These are phyloP conservation scores for Blastobotrys indianensis DNA, from an alignment of 1,139 yeast species.

Conservation along the genomic window DNA sequence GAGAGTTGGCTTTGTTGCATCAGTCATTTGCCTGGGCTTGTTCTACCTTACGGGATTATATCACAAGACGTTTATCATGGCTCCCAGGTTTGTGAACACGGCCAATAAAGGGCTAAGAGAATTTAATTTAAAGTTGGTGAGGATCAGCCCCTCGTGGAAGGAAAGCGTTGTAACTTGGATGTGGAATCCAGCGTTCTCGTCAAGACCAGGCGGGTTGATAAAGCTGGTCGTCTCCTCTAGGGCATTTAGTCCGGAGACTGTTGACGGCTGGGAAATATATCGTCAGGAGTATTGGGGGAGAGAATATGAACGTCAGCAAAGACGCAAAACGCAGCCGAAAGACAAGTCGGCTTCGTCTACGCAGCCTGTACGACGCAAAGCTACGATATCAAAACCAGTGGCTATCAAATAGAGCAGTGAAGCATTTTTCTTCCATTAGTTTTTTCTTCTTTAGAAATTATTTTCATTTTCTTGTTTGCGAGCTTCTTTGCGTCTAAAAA, in stretches of 20 bases:
- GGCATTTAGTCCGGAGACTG: conserved; percentile 69
- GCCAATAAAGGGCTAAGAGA: conserved; percentile 86
- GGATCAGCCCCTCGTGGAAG: conserved; percentile 53
- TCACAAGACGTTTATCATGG: conserved; percentile 73
- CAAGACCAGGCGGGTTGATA: conserved; percentile 34
- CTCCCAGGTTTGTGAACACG: conserved; percentile 67
- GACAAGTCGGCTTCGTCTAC: neutral
- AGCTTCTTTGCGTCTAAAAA: no score
- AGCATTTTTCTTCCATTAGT: no score
- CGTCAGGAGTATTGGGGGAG: conserved; percentile 90
- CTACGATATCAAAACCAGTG: conserved; percentile 7
- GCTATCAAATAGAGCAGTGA: no score
- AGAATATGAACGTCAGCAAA: conserved; percentile 56
- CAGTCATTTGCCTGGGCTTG: conserved; percentile 61
- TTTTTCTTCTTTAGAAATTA: no score
- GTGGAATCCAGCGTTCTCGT: conserved; percentile 26
- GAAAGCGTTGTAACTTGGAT: conserved; percentile 35
- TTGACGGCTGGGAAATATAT: conserved; percentile 95
- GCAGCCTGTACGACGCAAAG: conserved; percentile 3
- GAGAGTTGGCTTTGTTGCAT: conserved; percentile 61
- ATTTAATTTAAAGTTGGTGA: conserved; percentile 70
- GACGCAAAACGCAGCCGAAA: neutral
- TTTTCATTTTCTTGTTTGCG: no score
- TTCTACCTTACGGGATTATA: conserved; percentile 90
- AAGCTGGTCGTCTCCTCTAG: conserved; percentile 77